phyloP scores from a whole-genome alignment of 148 eudicot genomes.

The Limonium bicolor region DNA sequence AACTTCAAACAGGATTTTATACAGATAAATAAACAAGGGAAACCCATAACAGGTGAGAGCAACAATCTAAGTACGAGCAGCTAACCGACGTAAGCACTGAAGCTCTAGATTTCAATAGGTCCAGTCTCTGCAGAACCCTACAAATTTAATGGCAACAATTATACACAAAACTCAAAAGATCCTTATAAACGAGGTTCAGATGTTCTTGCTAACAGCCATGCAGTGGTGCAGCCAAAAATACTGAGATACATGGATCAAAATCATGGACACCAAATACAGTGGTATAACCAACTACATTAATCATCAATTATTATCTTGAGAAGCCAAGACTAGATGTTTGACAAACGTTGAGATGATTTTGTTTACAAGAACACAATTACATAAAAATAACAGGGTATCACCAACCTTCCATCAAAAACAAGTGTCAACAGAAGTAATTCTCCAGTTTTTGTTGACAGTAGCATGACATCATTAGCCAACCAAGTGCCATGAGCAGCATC shows the following conservation, averaged over 20 bases:
- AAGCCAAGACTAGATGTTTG: too few species aligned
- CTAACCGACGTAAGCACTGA: constrained; percentile 93
- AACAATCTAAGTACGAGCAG: constrained; percentile 3
- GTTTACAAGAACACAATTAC: constrained; percentile 3
- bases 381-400: constrained; percentile 3
- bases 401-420: constrained; percentile 93
- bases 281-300: too few species aligned
- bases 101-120: constrained; percentile 87
- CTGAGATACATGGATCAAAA: too few species aligned
- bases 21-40: too few species aligned
- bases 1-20: too few species aligned
- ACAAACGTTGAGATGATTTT: too few species aligned
- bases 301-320: too few species aligned
- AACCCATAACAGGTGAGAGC: background rate
- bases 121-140: constrained; percentile 93
- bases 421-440: constrained; percentile 81
- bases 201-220: too few species aligned
- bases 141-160: too few species aligned
- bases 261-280: background rate
- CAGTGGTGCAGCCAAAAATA: too few species aligned
- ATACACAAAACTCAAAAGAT: too few species aligned
- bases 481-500: constrained; percentile 96
- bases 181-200: too few species aligned
- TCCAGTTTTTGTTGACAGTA: constrained; percentile 88
- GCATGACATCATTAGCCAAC: constrained; percentile 83